Base-by-base conservation (phyloP, 1,284 basidiomycete genomes). In the Coniophora puteana region DNA sequence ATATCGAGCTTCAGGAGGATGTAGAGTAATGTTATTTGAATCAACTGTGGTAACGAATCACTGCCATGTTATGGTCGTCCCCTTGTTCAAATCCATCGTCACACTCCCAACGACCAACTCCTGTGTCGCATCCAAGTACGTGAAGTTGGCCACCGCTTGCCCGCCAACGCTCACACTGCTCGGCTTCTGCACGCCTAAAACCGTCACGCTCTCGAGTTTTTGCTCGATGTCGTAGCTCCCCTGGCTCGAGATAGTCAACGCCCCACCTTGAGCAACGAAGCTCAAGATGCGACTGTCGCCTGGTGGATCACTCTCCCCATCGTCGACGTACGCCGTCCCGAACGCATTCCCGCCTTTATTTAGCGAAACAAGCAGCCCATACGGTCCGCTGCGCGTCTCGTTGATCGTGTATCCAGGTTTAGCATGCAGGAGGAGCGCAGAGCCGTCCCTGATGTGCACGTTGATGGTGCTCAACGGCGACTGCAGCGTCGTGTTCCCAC, bases 381-480 rank as follows among this genome's bases (percentile, higher is more conserved):
- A 79, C 0, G 70, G 67, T 4, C 63, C 61, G 7, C 63, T 43
- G 13, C 66, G 63, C 22, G 76, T 78, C 51, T 76, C 73, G 26
- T 58, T 58, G 32, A 71, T 69, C 1, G 76, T 81, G 51, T 76
- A 75, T 1, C 57, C 71, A 3, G 76, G 68, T 28, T 65, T 50
- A 18, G 63, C 55, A 48, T 78, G 72, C 23, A 78, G 49, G 5
- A 79, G 63, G 3, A 80, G 40, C 24, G 70, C 65, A 2, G 68
- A 59, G 10, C 69, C 69, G 12, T 67, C 67, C 11, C 76, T 68
- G 38, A 79, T 58, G 55, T 87, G 83, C 11, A 87, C 76, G 38
- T 78, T 78, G 58, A 89, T 88, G 52, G 84, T 73, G 4, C 78
- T 72, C 1, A 89, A 71, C 1, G 83, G 57, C 65, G 75, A 36